These are phyloP conservation scores for Cryptosporidium meleagridis DNA, from an alignment of 169 alveolate species.

Conservation along the genomic window DNA sequence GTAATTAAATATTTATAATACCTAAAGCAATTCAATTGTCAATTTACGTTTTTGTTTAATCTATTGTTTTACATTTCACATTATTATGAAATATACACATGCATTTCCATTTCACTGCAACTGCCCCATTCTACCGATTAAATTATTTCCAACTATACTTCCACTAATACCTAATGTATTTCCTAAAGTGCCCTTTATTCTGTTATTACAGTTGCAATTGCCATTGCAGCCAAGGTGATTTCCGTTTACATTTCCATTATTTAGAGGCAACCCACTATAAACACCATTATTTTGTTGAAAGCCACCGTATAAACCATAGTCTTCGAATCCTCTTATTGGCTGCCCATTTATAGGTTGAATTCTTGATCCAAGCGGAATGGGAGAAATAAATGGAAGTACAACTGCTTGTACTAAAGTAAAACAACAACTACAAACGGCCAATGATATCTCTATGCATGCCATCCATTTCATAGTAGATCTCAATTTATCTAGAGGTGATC, in stretches of 20 bases:
- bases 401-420: conserved; percentile 18
- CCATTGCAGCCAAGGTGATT: not conserved
- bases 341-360: conserved; percentile 23
- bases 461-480: conserved; percentile 61
- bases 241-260: not conserved
- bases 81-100: not conserved
- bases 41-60: not conserved
- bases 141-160: not conserved
- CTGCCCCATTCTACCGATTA: not conserved
- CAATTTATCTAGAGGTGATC: conserved; percentile 18
- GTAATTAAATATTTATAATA: not conserved
- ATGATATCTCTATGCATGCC: conserved; percentile 48
- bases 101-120: not conserved
- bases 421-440: conserved; percentile 69
- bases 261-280: not conserved
- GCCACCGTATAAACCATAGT: conserved; percentile 10
- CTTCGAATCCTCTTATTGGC: conserved; percentile 41
- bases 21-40: conserved; percentile 1
- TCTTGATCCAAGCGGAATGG: conserved; percentile 57
- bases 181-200: not conserved
- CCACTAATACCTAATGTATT: not conserved
- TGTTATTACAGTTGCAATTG: not conserved
- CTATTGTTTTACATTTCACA: not conserved
- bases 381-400: conserved; percentile 43
- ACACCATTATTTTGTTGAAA: not conserved